Evolutionary conservation across 2,329 filamentous ascomycete genomes (phyloP), one percentile per base, ranked within the genome.

Genomic region (Coleophoma cylindrospora): DNA sequence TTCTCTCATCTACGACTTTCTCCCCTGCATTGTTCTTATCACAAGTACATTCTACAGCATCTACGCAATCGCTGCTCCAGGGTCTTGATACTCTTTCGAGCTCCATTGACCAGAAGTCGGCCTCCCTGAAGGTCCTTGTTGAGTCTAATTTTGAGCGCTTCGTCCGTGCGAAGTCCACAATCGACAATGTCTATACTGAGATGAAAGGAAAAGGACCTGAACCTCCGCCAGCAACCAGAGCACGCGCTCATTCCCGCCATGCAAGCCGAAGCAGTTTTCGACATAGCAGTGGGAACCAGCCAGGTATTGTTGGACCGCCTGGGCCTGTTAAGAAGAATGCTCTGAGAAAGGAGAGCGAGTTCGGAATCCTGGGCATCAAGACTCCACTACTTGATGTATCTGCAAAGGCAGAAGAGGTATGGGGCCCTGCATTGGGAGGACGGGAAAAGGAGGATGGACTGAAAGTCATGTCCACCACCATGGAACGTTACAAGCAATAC

Each of bases 101-200:
- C 54, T 96, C 92, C 1, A 99, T 99, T 62, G 94, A 97, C 63
- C 89, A 97, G 70, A 99, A 99, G 69, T 96, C 92, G 0, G 94
- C 92, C 0, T 96, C 91, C 4, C 79, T 99, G 54, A 99, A 99
- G 66, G 88, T 95, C 11, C 79, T 99, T 15, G 94, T 99, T 21
- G 94, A 99, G 68, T 92, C 89, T 56, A 99, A 99, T 67, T 99
- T 99, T 65, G 95, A 99, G 70, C 87, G 92, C 57, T 99, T 99
- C 72, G 94, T 99, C 50, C 87, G 90, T 55, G 94, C 94, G 40
- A 99, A 99, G 69, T 89, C 92, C 15, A 97, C 92, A 8, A 97
- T 99, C 62, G 94, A 99, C 71, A 95, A 95, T 70, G 94, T 99
- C 47, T 99, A 99, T 71, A 95, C 86, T 54, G 94, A 99, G 68